Base-by-base conservation (phyloP, 768 basidiomycete species). In the Gymnopilus junonius region DNA sequence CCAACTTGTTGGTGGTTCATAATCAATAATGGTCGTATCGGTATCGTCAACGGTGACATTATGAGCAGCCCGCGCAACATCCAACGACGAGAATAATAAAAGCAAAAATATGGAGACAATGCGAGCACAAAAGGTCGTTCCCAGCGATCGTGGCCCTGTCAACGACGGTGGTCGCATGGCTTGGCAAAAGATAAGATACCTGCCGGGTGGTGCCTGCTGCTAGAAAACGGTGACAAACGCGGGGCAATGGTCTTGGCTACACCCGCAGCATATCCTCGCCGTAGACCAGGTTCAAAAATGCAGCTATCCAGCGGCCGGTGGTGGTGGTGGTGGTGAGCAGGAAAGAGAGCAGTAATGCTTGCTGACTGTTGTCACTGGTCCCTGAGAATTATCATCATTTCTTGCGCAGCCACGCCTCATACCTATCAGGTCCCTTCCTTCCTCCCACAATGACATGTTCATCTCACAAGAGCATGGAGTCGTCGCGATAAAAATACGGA, bases 41-140 rank as follows among this genome's bases (percentile, higher is more conserved):
- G 15, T 54, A 53, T 73, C 69, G 66, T 68, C 68, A 51, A 71
- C 55, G 23, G 70, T 70, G n/a, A 71, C 51, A 59, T 71, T 67
- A 56, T 61, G 63, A 20, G 59, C 53, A 23, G 53, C 62, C 25
- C 48, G 56, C 39, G 43, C 56, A 21, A 31, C 48, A 17, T 40
- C 55, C 12, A 58, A 42, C 29, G 32, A 56, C 3, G 55, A 58
- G 11, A 58, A 37, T 17, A 39, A 23, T 35, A 55, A 37, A 3
- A 39, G 25, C 21, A 55, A 25, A 7, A 55, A 40, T 5, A 55
- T 17, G 48, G 12, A 51, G 27, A 51, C n/a, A 29, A 51, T 17
- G 48, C 48, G 48, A 51, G 29, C 25, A 17, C 48, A 32, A 51
- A 15, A 51, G 17, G n/a, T 51, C 31, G 48, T 51, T 29, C 27